Evolutionary conservation across 352 stramenopile genomes (phyloP), one percentile per base, ranked within the genome.

Genomic region (Phytopythium litorale): DNA sequence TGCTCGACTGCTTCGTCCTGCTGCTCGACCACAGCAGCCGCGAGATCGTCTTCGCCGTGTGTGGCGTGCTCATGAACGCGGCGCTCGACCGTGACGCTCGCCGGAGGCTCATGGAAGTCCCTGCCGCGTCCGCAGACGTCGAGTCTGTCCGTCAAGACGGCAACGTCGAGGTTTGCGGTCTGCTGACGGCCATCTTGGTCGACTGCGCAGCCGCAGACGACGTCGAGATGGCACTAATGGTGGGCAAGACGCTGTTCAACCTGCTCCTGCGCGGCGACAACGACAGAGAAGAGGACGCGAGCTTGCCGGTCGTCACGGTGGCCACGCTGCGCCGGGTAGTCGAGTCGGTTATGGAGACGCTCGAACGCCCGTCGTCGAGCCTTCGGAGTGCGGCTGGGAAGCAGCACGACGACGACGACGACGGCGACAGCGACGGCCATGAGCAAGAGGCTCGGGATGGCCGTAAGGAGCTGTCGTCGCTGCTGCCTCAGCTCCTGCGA

Each of bases 201-300:
- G 73, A 91, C 56, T 79, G 69, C 57, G 79, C 81, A 0, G 86
- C 71, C 0, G 59, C 75, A 0, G 73, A 90, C 32, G 86, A 96
- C 53, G 48, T 87, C 8, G 75, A 84, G 9, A 87, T 96, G 78
- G 81, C 78, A 42, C 76, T 81, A 5, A 82, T 96, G n/a, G 75
- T 81, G 1, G 85, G 79, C 58, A 94, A 97, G 65, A 78, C 81
- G 23, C 72, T 97, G 3, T 93, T 87, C 70, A 96, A 97, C 56
- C 54, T 97, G n/a, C 60, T 92, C 23, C 43, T 90, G 5, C 50
- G 60, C 7, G 75, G 66, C 33, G 13, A 5, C 59, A 70, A 9
- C 37, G 13, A 5, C 59, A 70, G 12, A 46, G 13, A 13, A 13
- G 19, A 21, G 45, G 0, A 30, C 28, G 28, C 11, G 43, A 8